Percentiles rank a stretch among this genome's conserved stretches.
Evolutionary conservation across 2,329 filamentous ascomycete genomes (phyloP).

Genomic region (Magnaporthiopsis incrustans): DNA sequence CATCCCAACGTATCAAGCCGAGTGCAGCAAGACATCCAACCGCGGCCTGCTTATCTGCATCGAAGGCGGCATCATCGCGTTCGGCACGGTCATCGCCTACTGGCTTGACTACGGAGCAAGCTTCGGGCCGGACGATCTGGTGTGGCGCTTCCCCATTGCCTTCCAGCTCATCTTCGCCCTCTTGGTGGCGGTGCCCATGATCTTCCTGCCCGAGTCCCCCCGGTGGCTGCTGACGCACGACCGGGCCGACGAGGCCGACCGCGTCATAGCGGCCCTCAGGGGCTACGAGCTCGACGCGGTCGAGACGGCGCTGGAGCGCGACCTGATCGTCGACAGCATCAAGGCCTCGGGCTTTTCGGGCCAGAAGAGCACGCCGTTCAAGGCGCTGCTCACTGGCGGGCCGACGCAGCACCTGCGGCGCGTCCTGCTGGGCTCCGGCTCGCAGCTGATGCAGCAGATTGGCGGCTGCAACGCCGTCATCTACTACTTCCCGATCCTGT

Average conservation of each 20-base stretch:
- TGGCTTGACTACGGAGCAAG: slow-evolving; percentile 11
- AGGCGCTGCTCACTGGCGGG: slow-evolving; percentile 50
- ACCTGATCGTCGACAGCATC: slow-evolving; percentile 56
- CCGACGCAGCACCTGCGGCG: slow-evolving; percentile 60
- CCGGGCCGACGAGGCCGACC: slow-evolving; percentile 20
- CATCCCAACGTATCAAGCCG: slow-evolving; percentile 20
- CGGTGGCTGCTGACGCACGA: slow-evolving; percentile 23
- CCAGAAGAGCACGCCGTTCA: slow-evolving; percentile 38
- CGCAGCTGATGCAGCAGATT: slow-evolving; percentile 56
- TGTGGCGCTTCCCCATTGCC: slow-evolving; percentile 10
- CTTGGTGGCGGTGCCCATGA: slow-evolving; percentile 30
- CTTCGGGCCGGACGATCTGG: slow-evolving; percentile 3
- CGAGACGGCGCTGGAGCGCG: slow-evolving; percentile 50
- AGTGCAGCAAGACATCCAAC: slow-evolving; percentile 34
- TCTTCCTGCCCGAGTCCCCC: slow-evolving; percentile 25
- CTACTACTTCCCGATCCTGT: slow-evolving; percentile 21
- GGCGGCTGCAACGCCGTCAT: slow-evolving; percentile 50
- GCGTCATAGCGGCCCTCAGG: slow-evolving; percentile 22
- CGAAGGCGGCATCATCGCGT: slow-evolving; percentile 37
- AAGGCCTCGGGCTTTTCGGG: slow-evolving; percentile 37
- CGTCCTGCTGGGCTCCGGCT: slow-evolving; percentile 48
- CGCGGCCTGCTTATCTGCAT: slow-evolving; percentile 35
- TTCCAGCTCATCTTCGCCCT: slow-evolving; percentile 11
- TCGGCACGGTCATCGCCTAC: slow-evolving; percentile 23
- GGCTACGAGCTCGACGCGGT: slow-evolving; percentile 28